Base-by-base conservation (phyloP, 139 green algal genomes). In the Coelastrella sp. region DNA sequence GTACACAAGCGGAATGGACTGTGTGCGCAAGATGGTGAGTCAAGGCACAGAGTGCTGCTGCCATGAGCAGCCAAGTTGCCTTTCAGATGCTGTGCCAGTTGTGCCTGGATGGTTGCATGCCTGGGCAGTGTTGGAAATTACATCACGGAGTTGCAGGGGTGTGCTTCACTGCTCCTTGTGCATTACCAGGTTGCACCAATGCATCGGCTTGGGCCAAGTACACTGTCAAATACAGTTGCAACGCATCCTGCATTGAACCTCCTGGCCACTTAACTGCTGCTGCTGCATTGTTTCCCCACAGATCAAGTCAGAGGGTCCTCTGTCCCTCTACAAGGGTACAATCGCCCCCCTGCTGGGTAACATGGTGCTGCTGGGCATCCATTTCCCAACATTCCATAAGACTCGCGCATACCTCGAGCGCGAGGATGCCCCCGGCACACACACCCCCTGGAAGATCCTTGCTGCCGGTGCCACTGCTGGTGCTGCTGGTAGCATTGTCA, bases 331-430 rank as follows among this genome's bases (percentile, higher is more conserved):
- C 91, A 93, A 86, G 83, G 91, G 91, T 73, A 92, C 91, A 4
- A 59, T 93, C 3, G 91, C 91, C 0, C 91, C 91, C 3, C 91
- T 93, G 68, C 57, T 92, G 20, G 91, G 91, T 54, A 93, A 93
- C 83, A 93, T 93, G 91, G 71, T 93, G n/a, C 91, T 93, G 68
- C 77, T 93, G 83, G 91, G 91, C 87, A 92, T 93, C 77, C 91
- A 93, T 87, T 93, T 93, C 87, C 91, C 91, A 66, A 84, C 76
- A 59, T 93, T 93, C 91, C 85, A 56, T 3, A 61, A 60, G 32
- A 90, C 90, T 0, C 91, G 91, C 60, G 68, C 80, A 7, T 47
- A 82, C 81, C 91, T 93, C 4, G 83, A 92, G 83, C 54, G 57
- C 19, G 20, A 71, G 57, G 76, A 86, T n/a, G 74, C 85, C 56